Evolutionary conservation across 2,329 filamentous ascomycete genomes (phyloP).

Genomic region (Aspergillus sp.): DNA sequence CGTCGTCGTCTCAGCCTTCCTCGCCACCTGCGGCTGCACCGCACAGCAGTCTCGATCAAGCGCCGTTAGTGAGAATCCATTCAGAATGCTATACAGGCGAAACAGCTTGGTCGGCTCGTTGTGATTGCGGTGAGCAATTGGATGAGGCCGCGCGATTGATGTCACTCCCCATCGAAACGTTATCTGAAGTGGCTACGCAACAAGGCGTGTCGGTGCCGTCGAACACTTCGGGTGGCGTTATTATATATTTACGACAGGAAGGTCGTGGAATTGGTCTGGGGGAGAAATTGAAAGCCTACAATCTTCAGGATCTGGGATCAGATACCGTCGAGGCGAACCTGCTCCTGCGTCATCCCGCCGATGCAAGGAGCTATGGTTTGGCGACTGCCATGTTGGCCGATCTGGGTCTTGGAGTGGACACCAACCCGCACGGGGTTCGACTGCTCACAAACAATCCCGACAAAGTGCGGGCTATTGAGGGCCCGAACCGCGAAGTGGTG

Average conservation of each 20-base stretch:
- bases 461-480: constrained; percentile 90
- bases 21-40: constrained; percentile 7
- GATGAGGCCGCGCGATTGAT: constrained; percentile 93
- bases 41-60: constrained; percentile 15
- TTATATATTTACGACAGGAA: constrained; percentile 92
- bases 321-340: constrained; percentile 97
- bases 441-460: constrained; percentile 95
- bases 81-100: constrained; percentile 98
- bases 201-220: constrained; percentile 29
- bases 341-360: constrained; percentile 80
- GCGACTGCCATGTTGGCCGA: constrained; percentile 91
- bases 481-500: constrained; percentile 75
- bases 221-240: constrained; percentile 67
- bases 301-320: constrained; percentile 90
- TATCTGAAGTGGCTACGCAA: constrained; percentile 20
- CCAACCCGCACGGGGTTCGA: constrained; percentile 54
- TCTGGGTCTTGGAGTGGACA: constrained; percentile 61
- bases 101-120: constrained; percentile 95
- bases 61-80: constrained; percentile 86
- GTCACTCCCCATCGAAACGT: constrained; percentile 52
- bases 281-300: constrained; percentile 97
- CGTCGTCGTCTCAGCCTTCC: constrained; percentile 9
- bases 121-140: constrained; percentile 94
- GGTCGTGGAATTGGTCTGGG: constrained; percentile 89
- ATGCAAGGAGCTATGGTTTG: constrained; percentile 90